phyloP scores from a whole-genome alignment of 2,329 filamentous ascomycete genomes.

The Diaporthe humulicola region DNA sequence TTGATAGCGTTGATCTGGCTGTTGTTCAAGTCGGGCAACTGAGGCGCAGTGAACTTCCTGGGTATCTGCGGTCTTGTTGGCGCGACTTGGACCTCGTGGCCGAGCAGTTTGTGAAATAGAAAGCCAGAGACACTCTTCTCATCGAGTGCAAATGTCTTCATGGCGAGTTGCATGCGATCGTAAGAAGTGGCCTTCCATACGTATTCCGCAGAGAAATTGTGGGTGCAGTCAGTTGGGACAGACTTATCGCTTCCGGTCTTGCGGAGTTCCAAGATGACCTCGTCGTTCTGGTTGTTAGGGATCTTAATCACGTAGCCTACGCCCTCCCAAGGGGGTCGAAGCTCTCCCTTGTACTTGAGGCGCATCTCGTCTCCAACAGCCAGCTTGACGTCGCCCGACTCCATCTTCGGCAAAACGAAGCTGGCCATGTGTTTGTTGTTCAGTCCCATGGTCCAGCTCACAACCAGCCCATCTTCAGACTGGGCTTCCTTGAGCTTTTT shows the following conservation, averaged over 20 bases:
- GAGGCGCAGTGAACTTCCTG: slow-evolving; percentile 96
- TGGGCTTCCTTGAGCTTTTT: slow-evolving; percentile 99
- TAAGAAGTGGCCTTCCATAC: slow-evolving; percentile 99
- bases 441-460: slow-evolving; percentile 93
- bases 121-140: slow-evolving; percentile 99
- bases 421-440: slow-evolving; percentile 98
- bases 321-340: slow-evolving; percentile 93
- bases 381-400: slow-evolving; percentile 96
- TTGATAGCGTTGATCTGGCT: slow-evolving; percentile 98
- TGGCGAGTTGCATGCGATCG: slow-evolving; percentile 98
- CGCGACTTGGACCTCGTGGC: slow-evolving; percentile 92
- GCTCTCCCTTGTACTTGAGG: slow-evolving; percentile 93
- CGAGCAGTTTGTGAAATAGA: slow-evolving; percentile 96
- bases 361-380: slow-evolving; percentile 99
- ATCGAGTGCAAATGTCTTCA: slow-evolving; percentile 99
- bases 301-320: slow-evolving; percentile 99
- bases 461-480: slow-evolving; percentile 93
- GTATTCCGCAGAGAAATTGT: slow-evolving; percentile 98
- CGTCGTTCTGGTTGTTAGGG: slow-evolving; percentile 98
- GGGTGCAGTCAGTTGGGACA: slow-evolving; percentile 94
- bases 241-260: slow-evolving; percentile 96
- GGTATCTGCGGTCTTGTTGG: slow-evolving; percentile 97
- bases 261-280: slow-evolving; percentile 94
- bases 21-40: slow-evolving; percentile 92
- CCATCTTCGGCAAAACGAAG: slow-evolving; percentile 96